A percentile compares a stretch with the other conserved stretches of the same genome.
These are phyloP conservation scores for Balansia obtecta DNA, from an alignment of 2,329 filamentous ascomycete genomes.

Conservation along the genomic window DNA sequence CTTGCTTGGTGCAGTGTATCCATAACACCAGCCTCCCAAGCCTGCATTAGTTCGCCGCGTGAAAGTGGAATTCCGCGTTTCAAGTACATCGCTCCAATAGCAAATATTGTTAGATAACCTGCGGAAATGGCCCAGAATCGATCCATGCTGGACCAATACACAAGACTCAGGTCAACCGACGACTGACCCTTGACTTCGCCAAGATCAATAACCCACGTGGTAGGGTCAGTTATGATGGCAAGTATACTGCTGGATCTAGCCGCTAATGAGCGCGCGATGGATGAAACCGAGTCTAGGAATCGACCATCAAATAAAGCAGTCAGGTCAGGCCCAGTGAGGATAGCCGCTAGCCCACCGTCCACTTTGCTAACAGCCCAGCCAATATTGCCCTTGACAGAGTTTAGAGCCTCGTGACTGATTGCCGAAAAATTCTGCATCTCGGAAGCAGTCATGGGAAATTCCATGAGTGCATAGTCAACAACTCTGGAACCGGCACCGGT, in stretches of 20 bases:
- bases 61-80: constrained; percentile 60
- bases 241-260: constrained; percentile 11
- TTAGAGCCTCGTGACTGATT: constrained; percentile 58
- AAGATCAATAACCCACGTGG: constrained; percentile 47
- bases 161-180: constrained; percentile 42
- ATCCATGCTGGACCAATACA: constrained; percentile 55
- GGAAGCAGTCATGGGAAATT: constrained; percentile 38
- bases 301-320: constrained; percentile 5
- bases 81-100: constrained; percentile 68
- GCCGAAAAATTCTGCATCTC: constrained; percentile 69
- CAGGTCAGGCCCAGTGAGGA: constrained; percentile 33
- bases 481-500: constrained; percentile 33
- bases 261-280: constrained; percentile 6
- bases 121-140: constrained; percentile 60
- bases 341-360: constrained; percentile 24
- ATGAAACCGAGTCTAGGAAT: constrained; percentile 5
- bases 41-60: constrained; percentile 38
- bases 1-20: constrained; percentile 86
- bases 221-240: constrained; percentile 30
- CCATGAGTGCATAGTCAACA: constrained; percentile 34
- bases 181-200: constrained; percentile 27
- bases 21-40: constrained; percentile 65
- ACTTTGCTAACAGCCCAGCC: constrained; percentile 25
- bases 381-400: constrained; percentile 44
- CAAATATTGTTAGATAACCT: constrained; percentile 68